Conservation (phyloP, 805 yeast genomes). For the Wickerhamomyces xylosicus region DNA sequence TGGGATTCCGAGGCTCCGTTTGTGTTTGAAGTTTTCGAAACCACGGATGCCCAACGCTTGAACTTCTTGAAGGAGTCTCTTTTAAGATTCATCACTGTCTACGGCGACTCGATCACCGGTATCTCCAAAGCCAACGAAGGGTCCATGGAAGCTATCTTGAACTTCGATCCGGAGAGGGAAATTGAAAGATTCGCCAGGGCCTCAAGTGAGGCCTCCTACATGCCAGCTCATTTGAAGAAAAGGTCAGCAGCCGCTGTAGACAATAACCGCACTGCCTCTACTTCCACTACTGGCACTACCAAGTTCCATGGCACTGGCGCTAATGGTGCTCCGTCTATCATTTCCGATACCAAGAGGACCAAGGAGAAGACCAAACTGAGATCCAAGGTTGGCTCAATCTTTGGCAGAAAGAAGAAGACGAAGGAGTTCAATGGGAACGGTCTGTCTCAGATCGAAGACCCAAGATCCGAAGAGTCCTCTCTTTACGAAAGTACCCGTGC, state of each 20-base stretch:
- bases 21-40: constrained; percentile 65
- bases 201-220: constrained; percentile 18
- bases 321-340: constrained; percentile 4
- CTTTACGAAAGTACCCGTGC: constrained; percentile 6
- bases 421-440: constrained; percentile 17
- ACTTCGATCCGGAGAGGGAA: constrained; percentile 52
- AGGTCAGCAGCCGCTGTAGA: constrained; percentile 16
- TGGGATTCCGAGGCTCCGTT: constrained; percentile 79
- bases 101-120: constrained; percentile 39
- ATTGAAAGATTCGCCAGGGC: constrained; percentile 42
- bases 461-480: constrained; percentile 10
- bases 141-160: constrained; percentile 55
- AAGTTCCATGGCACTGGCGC: constrained; percentile 4
- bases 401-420: constrained; percentile 49
- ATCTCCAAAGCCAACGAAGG: constrained; percentile 44
- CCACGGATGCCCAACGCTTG: constrained; percentile 55
- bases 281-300: constrained; percentile 14
- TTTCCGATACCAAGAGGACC: constrained; percentile 12
- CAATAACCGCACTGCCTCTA: constrained; percentile 9
- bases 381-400: constrained; percentile 68
- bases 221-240: constrained; percentile 19
- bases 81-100: constrained; percentile 52
- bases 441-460: neutral
- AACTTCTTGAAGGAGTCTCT: constrained; percentile 55
- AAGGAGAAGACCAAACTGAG: constrained; percentile 34